Conservation (phyloP, 495 filamentous ascomycete genomes). For the Poronia punctata region DNA sequence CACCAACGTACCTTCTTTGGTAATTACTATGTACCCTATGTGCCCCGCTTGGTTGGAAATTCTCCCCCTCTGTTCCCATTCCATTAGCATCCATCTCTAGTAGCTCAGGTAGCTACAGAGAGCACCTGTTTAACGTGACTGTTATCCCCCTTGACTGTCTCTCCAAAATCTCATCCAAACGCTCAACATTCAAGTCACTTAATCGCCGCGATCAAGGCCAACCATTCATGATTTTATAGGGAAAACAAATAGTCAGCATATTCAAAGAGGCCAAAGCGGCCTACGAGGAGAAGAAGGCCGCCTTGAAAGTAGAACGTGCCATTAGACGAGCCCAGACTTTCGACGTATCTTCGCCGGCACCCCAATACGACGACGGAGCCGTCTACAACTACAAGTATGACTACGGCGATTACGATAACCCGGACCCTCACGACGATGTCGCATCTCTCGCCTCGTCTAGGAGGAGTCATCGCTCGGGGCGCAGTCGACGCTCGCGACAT, state of each 20-base stretch:
- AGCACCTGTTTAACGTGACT: too few species aligned
- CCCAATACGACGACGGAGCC: constrained; percentile 20
- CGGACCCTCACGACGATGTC: constrained; percentile 29
- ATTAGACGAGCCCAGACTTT: constrained; percentile 38
- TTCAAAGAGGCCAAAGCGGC: constrained; percentile 83
- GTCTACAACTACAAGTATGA: constrained; percentile 20
- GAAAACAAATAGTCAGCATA: constrained; percentile 78
- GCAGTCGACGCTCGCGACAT: constrained; percentile 12
- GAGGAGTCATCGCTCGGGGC: constrained; percentile 27
- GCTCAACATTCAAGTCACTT: too few species aligned
- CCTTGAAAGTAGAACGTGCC: constrained; percentile 58
- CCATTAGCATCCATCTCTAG: too few species aligned
- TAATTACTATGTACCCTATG: too few species aligned
- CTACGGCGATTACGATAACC: constrained; percentile 13
- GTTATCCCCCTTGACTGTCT: too few species aligned
- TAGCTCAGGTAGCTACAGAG: too few species aligned
- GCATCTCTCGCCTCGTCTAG: constrained; percentile 32
- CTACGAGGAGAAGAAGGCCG: constrained; percentile 76
- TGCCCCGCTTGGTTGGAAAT: too few species aligned
- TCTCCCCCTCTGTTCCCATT: too few species aligned
- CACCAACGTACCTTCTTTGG: too few species aligned
- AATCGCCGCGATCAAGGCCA: too few species aligned
- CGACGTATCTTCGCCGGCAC: constrained; percentile 23
- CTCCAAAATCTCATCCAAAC: too few species aligned
- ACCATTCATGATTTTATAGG: too few species aligned